Base-by-base conservation (phyloP, 257 asterid species). In the Gentiana straminea region DNA sequence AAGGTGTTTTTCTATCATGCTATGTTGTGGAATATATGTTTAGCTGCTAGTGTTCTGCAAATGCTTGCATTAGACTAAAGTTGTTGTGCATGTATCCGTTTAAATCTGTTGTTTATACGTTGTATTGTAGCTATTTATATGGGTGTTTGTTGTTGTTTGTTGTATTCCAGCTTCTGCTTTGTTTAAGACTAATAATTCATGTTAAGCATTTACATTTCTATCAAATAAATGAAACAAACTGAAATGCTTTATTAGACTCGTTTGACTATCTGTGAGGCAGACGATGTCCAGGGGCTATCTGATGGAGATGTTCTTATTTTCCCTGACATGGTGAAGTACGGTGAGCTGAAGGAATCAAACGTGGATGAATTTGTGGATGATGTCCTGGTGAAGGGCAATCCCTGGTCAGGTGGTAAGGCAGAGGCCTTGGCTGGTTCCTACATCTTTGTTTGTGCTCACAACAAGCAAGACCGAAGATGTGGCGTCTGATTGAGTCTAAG, bases 391-490 rank as follows among this genome's bases (percentile, higher is more conserved):
- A 77, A 63, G 60, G 84, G 82, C 64, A 83, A 83, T 59, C 71
- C 92, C 34, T 91, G 97, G 97, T 61, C 62, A 44, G 68, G 84
- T 74, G 86, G 91, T 69, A 75, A 64, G 54, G 81, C 65, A 59
- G 89, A 78, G 76, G 75, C 62, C 54, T 68, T 92, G 72, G 64
- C 77, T 43, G 97, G 95, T 63, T 83, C 97, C 0, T 89, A 77
- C 77, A 94, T 92, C 46, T 92, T 92, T 62, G 81, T 92, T 54
- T 92, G 99, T 72, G 89, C 95, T 72, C 99, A 92, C 72, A 83
- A 76, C 73, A 71, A 66, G 15, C 84, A 95, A 64, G 99, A 92
- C 63, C 55, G 68, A 59, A 80, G 95, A 64, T 92, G 99, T 71
- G 99, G 99, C 68, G 92, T 92, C 64, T 92, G 99, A 62, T 76